These are phyloP conservation scores for Apiospora kogelbergensis DNA, from an alignment of 2,329 filamentous ascomycete species.

Conservation along the genomic window DNA sequence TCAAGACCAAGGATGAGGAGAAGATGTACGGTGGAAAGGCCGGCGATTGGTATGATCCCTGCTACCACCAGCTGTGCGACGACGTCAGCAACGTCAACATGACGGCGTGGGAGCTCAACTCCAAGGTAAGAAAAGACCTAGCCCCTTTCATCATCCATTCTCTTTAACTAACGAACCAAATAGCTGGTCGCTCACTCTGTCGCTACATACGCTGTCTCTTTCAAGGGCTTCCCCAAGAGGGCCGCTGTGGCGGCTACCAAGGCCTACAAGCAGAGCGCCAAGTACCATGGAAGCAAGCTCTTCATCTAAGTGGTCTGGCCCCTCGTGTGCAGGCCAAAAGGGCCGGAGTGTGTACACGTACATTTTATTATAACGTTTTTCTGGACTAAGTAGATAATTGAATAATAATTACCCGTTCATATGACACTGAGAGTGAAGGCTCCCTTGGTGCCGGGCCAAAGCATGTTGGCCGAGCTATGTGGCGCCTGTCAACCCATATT, in stretches of 20 bases:
- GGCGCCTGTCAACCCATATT: too few species aligned
- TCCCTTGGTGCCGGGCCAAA: too few species aligned
- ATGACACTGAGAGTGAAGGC: too few species aligned
- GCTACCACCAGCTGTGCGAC: slow-evolving; percentile 64
- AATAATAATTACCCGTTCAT: not conserved
- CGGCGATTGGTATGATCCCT: slow-evolving; percentile 58
- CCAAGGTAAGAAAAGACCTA: slow-evolving; percentile 34
- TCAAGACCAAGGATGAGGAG: slow-evolving; percentile 69
- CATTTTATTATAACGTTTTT: not conserved
- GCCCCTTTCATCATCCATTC: too few species aligned
- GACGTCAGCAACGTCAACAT: slow-evolving; percentile 57
- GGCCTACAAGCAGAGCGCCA: slow-evolving; percentile 36
- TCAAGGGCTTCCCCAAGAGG: slow-evolving; percentile 64
- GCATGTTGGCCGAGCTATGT: too few species aligned
- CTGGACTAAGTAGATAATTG: not conserved
- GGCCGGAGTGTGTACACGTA: not conserved
- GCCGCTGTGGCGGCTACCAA: slow-evolving; percentile 27
- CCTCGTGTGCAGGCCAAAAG: not conserved
- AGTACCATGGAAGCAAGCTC: slow-evolving; percentile 52
- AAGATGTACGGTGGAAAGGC: slow-evolving; percentile 70
- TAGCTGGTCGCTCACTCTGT: slow-evolving; percentile 68
- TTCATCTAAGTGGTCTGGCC: slow-evolving; percentile 36
- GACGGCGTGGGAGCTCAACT: slow-evolving; percentile 61
- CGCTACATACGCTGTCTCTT: slow-evolving; percentile 66
- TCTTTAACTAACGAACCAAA: too few species aligned